A percentile compares a stretch with the other conserved stretches of the same genome.
phyloP scores from a whole-genome alignment of 495 filamentous ascomycete species.

The Penicillium dipodomyicola region DNA sequence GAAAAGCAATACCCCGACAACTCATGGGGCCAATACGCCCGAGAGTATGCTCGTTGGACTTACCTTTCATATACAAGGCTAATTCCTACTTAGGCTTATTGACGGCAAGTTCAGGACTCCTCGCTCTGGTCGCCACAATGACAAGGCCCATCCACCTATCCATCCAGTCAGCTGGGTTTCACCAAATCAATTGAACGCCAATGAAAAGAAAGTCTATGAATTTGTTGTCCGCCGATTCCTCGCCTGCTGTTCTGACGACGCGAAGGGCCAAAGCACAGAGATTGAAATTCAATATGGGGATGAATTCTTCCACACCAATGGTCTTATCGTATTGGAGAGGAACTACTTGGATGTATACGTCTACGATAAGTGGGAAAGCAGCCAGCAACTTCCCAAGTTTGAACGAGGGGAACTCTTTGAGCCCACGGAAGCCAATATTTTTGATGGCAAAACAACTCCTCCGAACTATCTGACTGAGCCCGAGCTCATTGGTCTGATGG shows the following conservation, averaged over 20 bases:
- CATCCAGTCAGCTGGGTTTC: constrained; percentile 83
- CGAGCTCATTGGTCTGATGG: constrained; percentile 96
- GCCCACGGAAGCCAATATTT: constrained; percentile 85
- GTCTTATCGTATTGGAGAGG: constrained; percentile 78
- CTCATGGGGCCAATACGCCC: constrained; percentile 81
- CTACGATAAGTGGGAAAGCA: constrained; percentile 94
- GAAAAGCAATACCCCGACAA: constrained; percentile 77
- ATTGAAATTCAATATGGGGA: constrained; percentile 83
- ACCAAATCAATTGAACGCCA: constrained; percentile 54
- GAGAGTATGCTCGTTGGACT: constrained; percentile 40
- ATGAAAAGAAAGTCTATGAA: constrained; percentile 82
- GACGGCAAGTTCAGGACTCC: constrained; percentile 79
- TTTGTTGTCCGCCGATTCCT: constrained; percentile 93
- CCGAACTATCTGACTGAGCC: constrained; percentile 91
- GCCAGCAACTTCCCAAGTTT: constrained; percentile 76
- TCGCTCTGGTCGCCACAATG: constrained; percentile 79
- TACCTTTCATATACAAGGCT: constrained; percentile 3
- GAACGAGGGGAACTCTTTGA: constrained; percentile 74
- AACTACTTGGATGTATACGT: constrained; percentile 96
- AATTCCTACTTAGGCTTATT: constrained; percentile 52
- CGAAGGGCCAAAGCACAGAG: constrained; percentile 76
- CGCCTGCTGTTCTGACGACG: constrained; percentile 94
- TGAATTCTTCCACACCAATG: constrained; percentile 75
- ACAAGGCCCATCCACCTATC: constrained; percentile 95
- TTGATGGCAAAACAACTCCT: constrained; percentile 78